Evolutionary conservation across 2,329 filamentous ascomycete species (phyloP).

Genomic region (Alternaria brassicicola): DNA sequence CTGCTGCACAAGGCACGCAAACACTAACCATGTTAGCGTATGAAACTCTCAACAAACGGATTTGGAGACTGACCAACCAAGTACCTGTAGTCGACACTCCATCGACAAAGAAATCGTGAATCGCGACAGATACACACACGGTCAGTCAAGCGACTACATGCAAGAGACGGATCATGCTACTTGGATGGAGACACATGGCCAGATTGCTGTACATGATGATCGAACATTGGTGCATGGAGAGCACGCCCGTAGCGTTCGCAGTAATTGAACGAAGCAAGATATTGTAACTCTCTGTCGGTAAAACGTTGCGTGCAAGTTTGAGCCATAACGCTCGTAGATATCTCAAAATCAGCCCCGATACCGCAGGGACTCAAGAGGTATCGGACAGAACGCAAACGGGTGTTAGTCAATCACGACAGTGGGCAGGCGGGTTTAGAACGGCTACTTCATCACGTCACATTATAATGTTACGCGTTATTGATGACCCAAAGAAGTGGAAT

Average conservation of each 20-base stretch:
- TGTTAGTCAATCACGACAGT: neutral
- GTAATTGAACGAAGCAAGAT: too few species aligned
- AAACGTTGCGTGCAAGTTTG: neutral
- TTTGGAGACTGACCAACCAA: constrained; percentile 25
- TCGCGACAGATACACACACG: constrained; percentile 17
- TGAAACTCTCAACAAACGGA: constrained; percentile 7
- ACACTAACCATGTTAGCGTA: constrained; percentile 23
- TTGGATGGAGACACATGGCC: constrained; percentile 1
- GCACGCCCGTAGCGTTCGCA: neutral
- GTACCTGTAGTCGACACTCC: constrained; percentile 35
- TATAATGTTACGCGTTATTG: neutral
- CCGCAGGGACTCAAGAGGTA: neutral
- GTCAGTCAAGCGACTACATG: neutral
- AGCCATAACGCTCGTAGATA: too few species aligned
- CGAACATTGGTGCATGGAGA: neutral
- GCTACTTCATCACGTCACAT: neutral
- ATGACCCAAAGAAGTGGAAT: constrained; percentile 9
- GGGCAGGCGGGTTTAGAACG: neutral
- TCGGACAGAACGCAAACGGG: neutral
- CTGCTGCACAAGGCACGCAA: constrained; percentile 43
- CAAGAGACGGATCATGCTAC: neutral
- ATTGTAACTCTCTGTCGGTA: neutral
- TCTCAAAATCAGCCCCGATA: too few species aligned
- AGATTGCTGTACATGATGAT: neutral
- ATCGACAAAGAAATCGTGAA: constrained; percentile 29